phyloP scores from a whole-genome alignment of 345 rosid genomes.

The Arabis hirsuta region DNA sequence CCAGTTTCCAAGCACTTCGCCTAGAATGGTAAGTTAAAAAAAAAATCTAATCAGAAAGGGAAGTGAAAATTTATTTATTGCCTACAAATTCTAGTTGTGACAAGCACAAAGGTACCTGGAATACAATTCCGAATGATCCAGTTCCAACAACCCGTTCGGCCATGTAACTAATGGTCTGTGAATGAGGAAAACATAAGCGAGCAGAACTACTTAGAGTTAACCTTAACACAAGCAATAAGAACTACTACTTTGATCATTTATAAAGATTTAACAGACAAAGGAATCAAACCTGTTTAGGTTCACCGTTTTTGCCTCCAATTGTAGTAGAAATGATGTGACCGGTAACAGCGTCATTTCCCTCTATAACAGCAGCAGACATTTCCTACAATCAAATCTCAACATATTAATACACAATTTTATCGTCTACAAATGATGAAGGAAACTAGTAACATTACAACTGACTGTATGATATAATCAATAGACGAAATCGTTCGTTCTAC shows the following conservation, averaged over 20 bases:
- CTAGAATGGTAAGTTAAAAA: conserved; percentile 43
- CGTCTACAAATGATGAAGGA: neutral
- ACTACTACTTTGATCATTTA: neutral
- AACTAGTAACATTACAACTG: neutral
- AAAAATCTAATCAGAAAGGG: conserved; percentile 6
- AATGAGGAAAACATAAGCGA: conserved; percentile 26
- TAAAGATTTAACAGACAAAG: conserved; percentile 8
- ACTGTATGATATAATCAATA: conserved; percentile 1
- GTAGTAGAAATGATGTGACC: conserved; percentile 84
- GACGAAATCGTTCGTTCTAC: neutral
- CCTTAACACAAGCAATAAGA: neutral
- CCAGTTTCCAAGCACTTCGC: conserved; percentile 92
- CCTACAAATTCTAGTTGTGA: conserved; percentile 1
- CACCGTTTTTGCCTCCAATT: conserved; percentile 85
- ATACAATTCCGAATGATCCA: conserved; percentile 85
- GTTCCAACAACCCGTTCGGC: conserved; percentile 83
- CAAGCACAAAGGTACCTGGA: conserved; percentile 56
- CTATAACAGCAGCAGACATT: conserved; percentile 60
- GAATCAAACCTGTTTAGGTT: conserved; percentile 68
- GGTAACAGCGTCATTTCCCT: conserved; percentile 62
- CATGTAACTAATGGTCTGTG: conserved; percentile 86
- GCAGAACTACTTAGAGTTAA: conserved; percentile 13
- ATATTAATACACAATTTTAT: conserved; percentile 16
- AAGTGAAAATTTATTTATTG: neutral
- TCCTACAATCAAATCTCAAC: conserved; percentile 50